Evolutionary conservation across 176 grass and related monocot species (phyloP).

Genomic region (Oryza brachyantha): DNA sequence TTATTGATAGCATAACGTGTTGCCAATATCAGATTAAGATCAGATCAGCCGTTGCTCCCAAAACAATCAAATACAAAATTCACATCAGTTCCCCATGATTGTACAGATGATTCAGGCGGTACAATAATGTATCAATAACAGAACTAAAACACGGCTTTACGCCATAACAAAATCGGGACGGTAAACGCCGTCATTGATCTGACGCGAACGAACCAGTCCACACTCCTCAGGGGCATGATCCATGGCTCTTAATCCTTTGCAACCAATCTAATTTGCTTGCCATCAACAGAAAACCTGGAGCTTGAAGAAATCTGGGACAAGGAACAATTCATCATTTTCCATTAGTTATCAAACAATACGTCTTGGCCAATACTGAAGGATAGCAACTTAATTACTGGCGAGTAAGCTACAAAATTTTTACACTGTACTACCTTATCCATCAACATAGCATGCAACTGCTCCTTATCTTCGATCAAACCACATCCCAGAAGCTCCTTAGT

Average conservation of each 20-base stretch:
- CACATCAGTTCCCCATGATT: not conserved
- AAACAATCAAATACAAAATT: not conserved
- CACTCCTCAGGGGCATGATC: not conserved
- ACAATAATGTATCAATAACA: not conserved
- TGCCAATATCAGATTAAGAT: not conserved
- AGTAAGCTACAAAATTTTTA: not conserved
- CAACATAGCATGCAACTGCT: constrained; percentile 47
- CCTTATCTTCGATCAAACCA: constrained; percentile 63
- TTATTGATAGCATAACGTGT: not conserved
- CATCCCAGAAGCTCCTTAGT: constrained; percentile 50
- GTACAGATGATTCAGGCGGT: not conserved
- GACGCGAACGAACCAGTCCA: not conserved
- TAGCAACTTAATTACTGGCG: not conserved
- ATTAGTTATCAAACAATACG: not conserved
- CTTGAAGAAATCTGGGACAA: constrained; percentile 72
- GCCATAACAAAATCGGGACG: constrained; percentile 14
- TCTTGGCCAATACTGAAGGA: not conserved
- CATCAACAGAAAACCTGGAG: constrained; percentile 64
- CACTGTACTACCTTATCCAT: constrained; percentile 64
- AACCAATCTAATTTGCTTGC: constrained; percentile 59
- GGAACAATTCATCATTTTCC: constrained; percentile 13
- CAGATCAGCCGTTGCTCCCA: not conserved
- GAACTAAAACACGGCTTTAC: constrained; percentile 16
- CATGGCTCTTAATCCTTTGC: constrained; percentile 37
- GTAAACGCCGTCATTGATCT: not conserved